Percentiles rank a stretch among this genome's conserved stretches.
These are phyloP conservation scores for Penicillium brasilianum DNA, from an alignment of 2,329 filamentous ascomycete species.

Conservation along the genomic window DNA sequence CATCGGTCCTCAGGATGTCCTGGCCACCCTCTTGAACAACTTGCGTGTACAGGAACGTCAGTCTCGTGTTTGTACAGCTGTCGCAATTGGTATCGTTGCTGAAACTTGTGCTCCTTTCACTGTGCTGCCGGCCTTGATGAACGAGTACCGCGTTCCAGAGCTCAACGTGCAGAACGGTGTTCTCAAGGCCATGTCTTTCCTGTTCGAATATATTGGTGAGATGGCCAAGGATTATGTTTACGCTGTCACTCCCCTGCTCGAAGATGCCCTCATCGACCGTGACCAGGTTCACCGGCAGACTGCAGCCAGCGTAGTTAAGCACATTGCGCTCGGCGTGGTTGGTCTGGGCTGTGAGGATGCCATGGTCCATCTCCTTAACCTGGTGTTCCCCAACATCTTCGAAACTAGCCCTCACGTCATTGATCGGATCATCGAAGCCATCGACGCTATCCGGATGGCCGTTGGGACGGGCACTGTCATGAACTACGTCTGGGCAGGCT, in stretches of 20 bases:
- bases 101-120: constrained; percentile 99
- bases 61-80: constrained; percentile 96
- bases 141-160: constrained; percentile 97
- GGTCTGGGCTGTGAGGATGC: constrained; percentile 97
- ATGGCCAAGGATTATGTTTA: constrained; percentile 99
- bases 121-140: constrained; percentile 97
- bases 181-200: constrained; percentile 92
- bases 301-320: constrained; percentile 94
- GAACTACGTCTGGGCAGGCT: constrained; percentile 97
- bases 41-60: constrained; percentile 96
- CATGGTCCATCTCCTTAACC: constrained; percentile 95
- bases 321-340: constrained; percentile 96
- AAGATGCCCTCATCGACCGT: constrained; percentile 95
- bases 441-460: constrained; percentile 92
- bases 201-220: constrained; percentile 99
- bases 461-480: constrained; percentile 90
- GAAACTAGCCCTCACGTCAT: constrained; percentile 98
- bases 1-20: constrained; percentile 95
- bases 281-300: constrained; percentile 98
- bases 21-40: constrained; percentile 95
- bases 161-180: constrained; percentile 99
- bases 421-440: constrained; percentile 94
- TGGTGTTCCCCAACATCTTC: constrained; percentile 95
- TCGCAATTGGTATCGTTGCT: constrained; percentile 97
- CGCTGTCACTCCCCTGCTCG: constrained; percentile 90